Evolutionary conservation across 116 monocot species (phyloP).

Genomic region (Zostera marina): DNA sequence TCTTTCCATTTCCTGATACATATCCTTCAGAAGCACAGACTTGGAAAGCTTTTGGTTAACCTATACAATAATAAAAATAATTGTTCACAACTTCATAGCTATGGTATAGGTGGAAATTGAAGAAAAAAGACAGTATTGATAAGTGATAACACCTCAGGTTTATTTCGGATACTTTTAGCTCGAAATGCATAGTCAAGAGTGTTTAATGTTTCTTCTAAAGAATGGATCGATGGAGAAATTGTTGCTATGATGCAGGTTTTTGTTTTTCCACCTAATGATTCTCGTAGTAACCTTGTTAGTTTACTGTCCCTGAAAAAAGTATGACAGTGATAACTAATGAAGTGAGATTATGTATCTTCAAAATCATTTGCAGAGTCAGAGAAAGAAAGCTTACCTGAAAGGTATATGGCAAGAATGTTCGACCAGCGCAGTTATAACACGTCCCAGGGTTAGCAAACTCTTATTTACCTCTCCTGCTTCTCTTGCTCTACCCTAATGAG

Average conservation of each 20-base stretch:
- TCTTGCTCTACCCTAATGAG: conserved; percentile 59
- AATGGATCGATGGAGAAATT: conserved; percentile 50
- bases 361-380: background rate
- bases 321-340: background rate
- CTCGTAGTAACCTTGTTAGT: conserved; percentile 71
- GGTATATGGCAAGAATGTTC: conserved; percentile 77
- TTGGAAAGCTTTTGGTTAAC: conserved; percentile 58
- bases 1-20: conserved; percentile 56
- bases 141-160: conserved; percentile 51
- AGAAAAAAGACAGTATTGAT: background rate
- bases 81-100: background rate
- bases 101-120: background rate
- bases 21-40: conserved; percentile 62
- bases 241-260: conserved; percentile 93
- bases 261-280: conserved; percentile 80
- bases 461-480: conserved; percentile 85
- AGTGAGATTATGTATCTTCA: background rate
- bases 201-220: conserved; percentile 69
- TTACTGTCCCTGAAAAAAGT: conserved; percentile 64
- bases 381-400: conserved; percentile 36
- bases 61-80: conserved; percentile 18
- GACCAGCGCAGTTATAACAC: conserved; percentile 79
- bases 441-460: conserved; percentile 80
- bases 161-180: conserved; percentile 77
- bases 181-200: conserved; percentile 81